Evolutionary conservation across 139 green algal species (phyloP).

Genomic region (Auxenochlorella protothecoides): DNA sequence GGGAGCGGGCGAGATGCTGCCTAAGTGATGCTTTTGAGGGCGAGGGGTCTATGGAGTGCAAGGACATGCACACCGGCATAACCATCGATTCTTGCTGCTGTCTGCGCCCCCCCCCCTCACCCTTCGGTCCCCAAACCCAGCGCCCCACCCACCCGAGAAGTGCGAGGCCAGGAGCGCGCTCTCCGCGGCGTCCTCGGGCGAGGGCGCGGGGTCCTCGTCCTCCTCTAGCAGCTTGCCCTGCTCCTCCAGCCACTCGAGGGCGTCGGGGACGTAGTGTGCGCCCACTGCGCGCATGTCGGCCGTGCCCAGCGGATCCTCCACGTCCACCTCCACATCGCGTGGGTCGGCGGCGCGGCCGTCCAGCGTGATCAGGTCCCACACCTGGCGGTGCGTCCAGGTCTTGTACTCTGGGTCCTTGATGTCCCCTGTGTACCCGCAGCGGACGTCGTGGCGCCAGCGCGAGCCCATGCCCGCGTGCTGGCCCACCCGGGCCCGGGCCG

Average conservation of each 20-base stretch:
- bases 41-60: too few relatives aligned
- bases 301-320: conserved; percentile 12
- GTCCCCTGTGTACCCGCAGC: conserved; percentile 11
- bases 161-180: conserved; percentile 9
- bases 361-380: conserved; percentile 32
- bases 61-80: not conserved
- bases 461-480: conserved; percentile 6
- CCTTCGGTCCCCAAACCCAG: not conserved
- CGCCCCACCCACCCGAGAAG: conserved; percentile 14
- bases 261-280: conserved; percentile 1
- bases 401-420: conserved; percentile 10
- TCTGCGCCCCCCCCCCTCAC: not conserved
- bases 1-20: too few relatives aligned
- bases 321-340: conserved; percentile 9
- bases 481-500: conserved; percentile 4
- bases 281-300: conserved; percentile 9
- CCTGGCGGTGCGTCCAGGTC: conserved; percentile 23
- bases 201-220: not conserved
- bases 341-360: conserved; percentile 20
- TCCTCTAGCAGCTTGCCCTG: conserved; percentile 9
- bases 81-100: not conserved
- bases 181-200: too few relatives aligned
- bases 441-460: conserved; percentile 26
- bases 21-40: too few relatives aligned
- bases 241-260: conserved; percentile 6